Base-by-base conservation (phyloP, 306 rosid species). In the Rubus parviflorus region DNA sequence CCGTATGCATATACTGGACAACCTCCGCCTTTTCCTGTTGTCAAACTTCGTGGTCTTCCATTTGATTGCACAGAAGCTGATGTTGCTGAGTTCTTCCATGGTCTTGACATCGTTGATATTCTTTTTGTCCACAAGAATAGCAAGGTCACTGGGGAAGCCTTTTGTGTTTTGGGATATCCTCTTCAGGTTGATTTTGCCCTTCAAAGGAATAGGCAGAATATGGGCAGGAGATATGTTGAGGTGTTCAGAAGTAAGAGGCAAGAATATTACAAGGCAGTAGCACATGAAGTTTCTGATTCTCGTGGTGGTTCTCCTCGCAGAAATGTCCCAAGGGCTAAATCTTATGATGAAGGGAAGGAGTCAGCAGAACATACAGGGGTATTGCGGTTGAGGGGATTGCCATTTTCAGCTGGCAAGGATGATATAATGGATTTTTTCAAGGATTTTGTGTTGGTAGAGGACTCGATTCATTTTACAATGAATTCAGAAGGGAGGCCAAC, bases 111-210 rank as follows among this genome's bases (percentile, higher is more conserved):
- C 23, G 90, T 94, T 54, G 98, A 94, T 77, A 87, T 94, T 84
- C 96, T 94, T 67, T 94, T 94, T 72, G 86, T 94, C 76, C 94
- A 92, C 88, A 91, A 86, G 82, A 84, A 85, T 72, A 89, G 93
- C 35, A 94, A 94, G 86, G 92, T 92, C 87, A 76, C 89, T 4
- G 98, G 97, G 78, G 97, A 94, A 89, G 98, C 90, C 19, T 92
- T 83, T 78, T 94, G 98, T 85, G 97, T 94, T 75, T 79, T 94
- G 74, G 97, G 93, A 13, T 90, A 91, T 81, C 98, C 98, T 75
- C 90, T 92, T 70, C 98, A 94, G 81, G 97, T 94, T 74, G 98
- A 94, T 80, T 94, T 88, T 77, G 97, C 98, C 20, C 96, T 94
- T 83, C 94, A 90, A 73, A 91, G 90, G 76, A 94, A 94, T 78